Percentiles rank a stretch among this genome's conserved stretches.
These are phyloP conservation scores for Hypoxylon rickii DNA, from an alignment of 495 filamentous ascomycete genomes.

Conservation along the genomic window DNA sequence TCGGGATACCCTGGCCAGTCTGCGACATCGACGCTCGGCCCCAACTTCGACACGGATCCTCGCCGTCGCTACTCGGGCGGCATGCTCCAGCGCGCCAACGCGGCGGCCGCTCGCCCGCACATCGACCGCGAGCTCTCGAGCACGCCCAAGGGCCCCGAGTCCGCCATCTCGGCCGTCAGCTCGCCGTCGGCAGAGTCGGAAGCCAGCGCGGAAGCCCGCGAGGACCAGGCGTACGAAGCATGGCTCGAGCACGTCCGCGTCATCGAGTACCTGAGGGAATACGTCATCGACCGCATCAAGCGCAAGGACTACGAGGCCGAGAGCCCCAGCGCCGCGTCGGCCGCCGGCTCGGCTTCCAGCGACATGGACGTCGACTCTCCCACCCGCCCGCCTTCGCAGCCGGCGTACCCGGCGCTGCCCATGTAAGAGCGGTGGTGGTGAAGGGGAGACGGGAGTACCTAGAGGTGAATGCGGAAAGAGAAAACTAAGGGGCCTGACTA, in stretches of 20 bases:
- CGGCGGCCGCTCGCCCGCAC: constrained; percentile 44
- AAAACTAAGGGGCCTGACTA: no score
- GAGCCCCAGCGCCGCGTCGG: background rate
- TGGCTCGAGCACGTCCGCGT: constrained; percentile 86
- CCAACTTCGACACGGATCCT: constrained; percentile 77
- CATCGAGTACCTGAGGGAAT: constrained; percentile 73
- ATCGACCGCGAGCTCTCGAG: constrained; percentile 56
- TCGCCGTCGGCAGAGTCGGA: constrained; percentile 52
- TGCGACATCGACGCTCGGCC: constrained; percentile 77
- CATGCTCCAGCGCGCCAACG: constrained; percentile 74
- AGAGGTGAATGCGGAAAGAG: no score
- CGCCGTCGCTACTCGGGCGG: constrained; percentile 87
- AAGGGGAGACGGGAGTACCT: background rate
- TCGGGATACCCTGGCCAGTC: constrained; percentile 66
- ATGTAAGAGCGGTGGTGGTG: constrained; percentile 1
- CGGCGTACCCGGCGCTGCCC: constrained; percentile 37
- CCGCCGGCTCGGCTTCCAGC: constrained; percentile 9
- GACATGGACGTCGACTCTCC: constrained; percentile 42
- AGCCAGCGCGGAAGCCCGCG: constrained; percentile 44
- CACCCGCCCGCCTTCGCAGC: constrained; percentile 34
- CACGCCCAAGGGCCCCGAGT: constrained; percentile 57
- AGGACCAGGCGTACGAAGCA: constrained; percentile 62
- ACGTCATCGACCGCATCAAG: constrained; percentile 67
- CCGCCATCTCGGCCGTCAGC: constrained; percentile 44
- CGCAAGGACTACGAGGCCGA: constrained; percentile 63